Evolutionary conservation across 768 basidiomycete species (phyloP).

Genomic region (Tylopilus vinaceipallidus): DNA sequence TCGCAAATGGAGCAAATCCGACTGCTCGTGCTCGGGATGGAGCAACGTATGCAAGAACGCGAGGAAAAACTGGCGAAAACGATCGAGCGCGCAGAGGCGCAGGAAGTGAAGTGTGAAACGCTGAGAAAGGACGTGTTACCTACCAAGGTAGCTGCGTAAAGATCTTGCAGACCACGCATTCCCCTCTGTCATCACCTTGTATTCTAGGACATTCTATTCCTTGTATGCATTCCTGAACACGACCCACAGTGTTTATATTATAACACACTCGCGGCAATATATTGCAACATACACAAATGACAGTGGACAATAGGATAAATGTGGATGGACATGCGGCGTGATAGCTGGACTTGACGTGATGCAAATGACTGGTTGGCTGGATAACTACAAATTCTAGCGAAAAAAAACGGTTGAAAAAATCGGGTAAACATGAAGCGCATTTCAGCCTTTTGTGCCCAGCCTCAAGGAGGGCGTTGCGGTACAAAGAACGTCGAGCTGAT

Average conservation of each 20-base stretch:
- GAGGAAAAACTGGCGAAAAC: constrained; percentile 61
- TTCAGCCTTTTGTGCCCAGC: constrained; percentile 26
- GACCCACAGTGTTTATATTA: constrained; percentile 2
- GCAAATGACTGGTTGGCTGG: constrained; percentile 24
- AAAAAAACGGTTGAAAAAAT: constrained; percentile 12
- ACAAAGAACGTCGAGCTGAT: constrained; percentile 26
- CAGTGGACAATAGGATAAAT: constrained; percentile 26
- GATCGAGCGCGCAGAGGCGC: constrained; percentile 58
- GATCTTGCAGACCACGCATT: constrained; percentile 3
- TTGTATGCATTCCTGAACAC: constrained; percentile 4
- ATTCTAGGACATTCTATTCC: constrained; percentile 23
- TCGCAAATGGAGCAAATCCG: constrained; percentile 70
- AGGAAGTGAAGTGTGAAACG: constrained; percentile 53
- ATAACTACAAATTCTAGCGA: constrained; percentile 29
- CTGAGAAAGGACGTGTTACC: constrained; percentile 40
- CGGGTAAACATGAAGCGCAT: constrained; percentile 28
- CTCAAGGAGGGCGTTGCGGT: constrained; percentile 15
- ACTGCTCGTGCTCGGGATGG: constrained; percentile 71
- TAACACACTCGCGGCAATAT: constrained; percentile 26
- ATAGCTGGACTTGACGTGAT: constrained; percentile 24
- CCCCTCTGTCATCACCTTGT: constrained; percentile 17
- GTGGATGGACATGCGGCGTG: constrained; percentile 23
- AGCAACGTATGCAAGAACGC: constrained; percentile 61
- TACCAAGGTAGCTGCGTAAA: constrained; percentile 18
- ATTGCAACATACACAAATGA: constrained; percentile 31